These are phyloP conservation scores for Kurtzmaniella cleridarum DNA, from an alignment of 805 yeast genomes.

Conservation along the genomic window DNA sequence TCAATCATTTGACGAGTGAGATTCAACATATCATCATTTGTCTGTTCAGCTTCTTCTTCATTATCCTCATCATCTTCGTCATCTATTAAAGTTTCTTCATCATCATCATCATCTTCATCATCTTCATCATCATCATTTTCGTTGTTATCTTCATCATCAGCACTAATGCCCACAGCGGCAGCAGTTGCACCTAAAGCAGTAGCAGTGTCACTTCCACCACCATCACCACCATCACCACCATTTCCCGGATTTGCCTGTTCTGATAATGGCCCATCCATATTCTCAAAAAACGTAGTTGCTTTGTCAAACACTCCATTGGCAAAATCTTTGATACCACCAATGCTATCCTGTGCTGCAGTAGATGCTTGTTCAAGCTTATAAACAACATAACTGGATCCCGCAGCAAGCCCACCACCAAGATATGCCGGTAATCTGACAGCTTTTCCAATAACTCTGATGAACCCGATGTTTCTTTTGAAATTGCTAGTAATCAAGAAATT, in stretches of 20 bases:
- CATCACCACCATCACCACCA: conserved; percentile 25
- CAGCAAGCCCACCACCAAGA: conserved; percentile 87
- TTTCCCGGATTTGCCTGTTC: conserved; percentile 18
- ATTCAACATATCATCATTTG: conserved; percentile 78
- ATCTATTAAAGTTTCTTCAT: conserved; percentile 42
- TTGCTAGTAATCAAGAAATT: too few relatives aligned
- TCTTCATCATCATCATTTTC: conserved; percentile 19
- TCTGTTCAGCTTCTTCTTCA: conserved; percentile 43
- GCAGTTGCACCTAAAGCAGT: conserved; percentile 47
- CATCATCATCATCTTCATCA: conserved; percentile 44
- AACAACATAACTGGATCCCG: conserved; percentile 89
- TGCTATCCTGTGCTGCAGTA: conserved; percentile 59
- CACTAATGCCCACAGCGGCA: conserved; percentile 43
- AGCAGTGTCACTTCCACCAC: conserved; percentile 28
- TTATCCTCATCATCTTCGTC: conserved; percentile 42
- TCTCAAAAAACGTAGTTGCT: conserved; percentile 39
- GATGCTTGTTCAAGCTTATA: conserved; percentile 90
- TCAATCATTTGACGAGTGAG: conserved; percentile 96
- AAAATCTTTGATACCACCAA: conserved; percentile 57
- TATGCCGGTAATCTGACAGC: conserved; percentile 67
- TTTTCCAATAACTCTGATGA: conserved; percentile 46
- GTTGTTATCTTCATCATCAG: conserved; percentile 25
- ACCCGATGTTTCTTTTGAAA: conserved; percentile 25
- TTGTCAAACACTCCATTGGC: conserved; percentile 50
- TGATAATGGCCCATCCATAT: conserved; percentile 13